These are phyloP conservation scores for Exophiala sideris DNA, from an alignment of 2,329 filamentous ascomycete species.

Conservation along the genomic window DNA sequence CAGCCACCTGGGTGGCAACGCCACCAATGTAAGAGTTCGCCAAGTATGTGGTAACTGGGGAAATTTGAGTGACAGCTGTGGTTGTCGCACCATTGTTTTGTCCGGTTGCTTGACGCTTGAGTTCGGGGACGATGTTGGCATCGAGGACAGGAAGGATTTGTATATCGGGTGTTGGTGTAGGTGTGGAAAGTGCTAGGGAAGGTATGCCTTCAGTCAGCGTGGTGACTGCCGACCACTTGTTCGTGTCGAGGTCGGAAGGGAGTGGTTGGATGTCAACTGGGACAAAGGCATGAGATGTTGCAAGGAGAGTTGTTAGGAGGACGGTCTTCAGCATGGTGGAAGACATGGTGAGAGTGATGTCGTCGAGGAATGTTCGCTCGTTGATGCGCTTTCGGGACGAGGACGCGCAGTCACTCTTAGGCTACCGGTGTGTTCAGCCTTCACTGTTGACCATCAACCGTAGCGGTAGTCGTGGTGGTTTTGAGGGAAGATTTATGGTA, in stretches of 20 bases:
- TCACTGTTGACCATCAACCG: too few relatives aligned
- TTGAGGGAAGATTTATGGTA: too few relatives aligned
- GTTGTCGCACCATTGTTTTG: conserved; percentile 31
- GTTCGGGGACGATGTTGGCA: conserved; percentile 17
- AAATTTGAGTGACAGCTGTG: conserved; percentile 29
- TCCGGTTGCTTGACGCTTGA: conserved; percentile 27
- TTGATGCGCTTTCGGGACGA: not conserved
- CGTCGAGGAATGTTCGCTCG: not conserved
- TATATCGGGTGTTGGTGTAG: conserved; percentile 3
- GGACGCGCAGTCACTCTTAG: too few relatives aligned
- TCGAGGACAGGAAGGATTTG: conserved; percentile 18
- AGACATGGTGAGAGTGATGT: not conserved
- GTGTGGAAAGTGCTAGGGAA: conserved; percentile 5
- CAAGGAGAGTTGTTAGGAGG: conserved; percentile 18
- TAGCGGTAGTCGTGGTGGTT: too few relatives aligned
- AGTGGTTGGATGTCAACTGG: conserved; percentile 14
- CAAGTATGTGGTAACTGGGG: conserved; percentile 31
- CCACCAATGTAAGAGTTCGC: conserved; percentile 6
- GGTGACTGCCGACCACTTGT: conserved; percentile 15
- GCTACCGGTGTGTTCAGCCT: too few relatives aligned
- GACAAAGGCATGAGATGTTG: conserved; percentile 14
- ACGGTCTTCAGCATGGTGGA: conserved; percentile 1
- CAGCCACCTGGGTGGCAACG: conserved; percentile 16
- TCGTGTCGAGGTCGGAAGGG: conserved; percentile 15
- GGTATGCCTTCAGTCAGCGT: conserved; percentile 14